phyloP scores from a whole-genome alignment of 2,329 filamentous ascomycete species.

The Corinectria fuckeliana region DNA sequence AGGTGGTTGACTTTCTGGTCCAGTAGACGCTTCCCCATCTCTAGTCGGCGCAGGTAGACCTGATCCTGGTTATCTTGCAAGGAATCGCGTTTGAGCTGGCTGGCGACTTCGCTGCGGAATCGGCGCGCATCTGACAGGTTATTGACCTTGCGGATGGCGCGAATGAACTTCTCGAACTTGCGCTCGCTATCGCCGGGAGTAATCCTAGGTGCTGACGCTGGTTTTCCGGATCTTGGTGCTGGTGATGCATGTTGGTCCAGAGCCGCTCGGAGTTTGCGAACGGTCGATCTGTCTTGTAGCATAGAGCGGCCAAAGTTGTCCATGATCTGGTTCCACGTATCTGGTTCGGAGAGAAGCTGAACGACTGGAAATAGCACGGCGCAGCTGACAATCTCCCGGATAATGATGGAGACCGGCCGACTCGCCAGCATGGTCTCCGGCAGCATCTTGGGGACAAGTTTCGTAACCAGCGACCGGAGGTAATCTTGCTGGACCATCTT shows the following conservation, averaged over 20 bases:
- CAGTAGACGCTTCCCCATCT: constrained; percentile 88
- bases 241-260: constrained; percentile 92
- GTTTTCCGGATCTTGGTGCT: constrained; percentile 68
- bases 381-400: constrained; percentile 91
- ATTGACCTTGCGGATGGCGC: constrained; percentile 84
- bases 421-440: constrained; percentile 78
- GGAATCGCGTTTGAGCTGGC: constrained; percentile 86
- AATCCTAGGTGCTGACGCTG: constrained; percentile 80
- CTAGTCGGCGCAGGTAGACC: constrained; percentile 85
- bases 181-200: constrained; percentile 83
- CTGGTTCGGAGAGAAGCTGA: constrained; percentile 83
- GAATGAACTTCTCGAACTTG: constrained; percentile 92
- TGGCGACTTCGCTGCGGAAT: constrained; percentile 90
- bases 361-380: constrained; percentile 86
- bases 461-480: constrained; percentile 75
- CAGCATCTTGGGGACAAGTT: constrained; percentile 76
- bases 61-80: constrained; percentile 80
- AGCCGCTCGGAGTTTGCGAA: constrained; percentile 87
- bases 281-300: constrained; percentile 93
- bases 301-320: constrained; percentile 86
- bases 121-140: constrained; percentile 92
- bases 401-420: constrained; percentile 77
- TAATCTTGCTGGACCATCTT: constrained; percentile 89
- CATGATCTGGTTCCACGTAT: constrained; percentile 97
- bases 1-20: constrained; percentile 89